Evolutionary conservation across 139 green algal species (phyloP).

Genomic region (Dunaliella sp.): DNA sequence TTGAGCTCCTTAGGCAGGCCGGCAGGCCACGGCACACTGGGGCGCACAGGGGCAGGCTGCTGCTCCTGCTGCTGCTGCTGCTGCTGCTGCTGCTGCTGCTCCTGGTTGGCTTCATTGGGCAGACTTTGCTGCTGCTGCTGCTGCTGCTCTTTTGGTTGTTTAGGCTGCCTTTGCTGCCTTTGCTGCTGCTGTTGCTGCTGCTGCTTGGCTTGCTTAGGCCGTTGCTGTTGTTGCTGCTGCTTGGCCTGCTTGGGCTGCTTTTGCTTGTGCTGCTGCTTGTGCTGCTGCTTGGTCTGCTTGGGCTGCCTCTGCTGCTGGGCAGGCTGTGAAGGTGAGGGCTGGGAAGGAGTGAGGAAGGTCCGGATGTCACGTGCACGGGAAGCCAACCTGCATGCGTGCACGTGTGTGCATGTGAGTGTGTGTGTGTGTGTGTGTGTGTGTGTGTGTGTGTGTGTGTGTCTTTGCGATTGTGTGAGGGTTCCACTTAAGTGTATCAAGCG

Average conservation of each 20-base stretch:
- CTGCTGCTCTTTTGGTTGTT: neutral
- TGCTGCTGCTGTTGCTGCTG: neutral
- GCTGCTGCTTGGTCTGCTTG: neutral
- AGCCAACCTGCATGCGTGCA: neutral
- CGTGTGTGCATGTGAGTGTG: neutral
- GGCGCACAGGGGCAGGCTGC: neutral
- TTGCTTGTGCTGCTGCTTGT: neutral
- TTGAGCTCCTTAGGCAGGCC: neutral
- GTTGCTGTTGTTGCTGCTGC: slow-evolving; percentile 14
- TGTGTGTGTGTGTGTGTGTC: neutral
- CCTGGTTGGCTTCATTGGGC: neutral
- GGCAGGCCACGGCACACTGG: neutral
- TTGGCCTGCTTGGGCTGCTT: neutral
- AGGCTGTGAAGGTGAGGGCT: neutral
- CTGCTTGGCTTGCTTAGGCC: neutral
- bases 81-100: slow-evolving; percentile 9
- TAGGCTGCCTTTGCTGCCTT: neutral
- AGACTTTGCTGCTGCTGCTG: no score
- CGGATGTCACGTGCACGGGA: slow-evolving; percentile 41
- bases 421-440: neutral
- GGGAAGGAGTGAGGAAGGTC: slow-evolving; percentile 21
- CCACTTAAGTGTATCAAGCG: no score
- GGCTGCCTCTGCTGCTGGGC: neutral
- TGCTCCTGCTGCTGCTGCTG: slow-evolving; percentile 13
- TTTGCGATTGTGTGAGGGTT: no score